Evolutionary conservation across 1,139 yeast genomes (phyloP), one percentile per base, ranked within the genome.

Genomic region (Zygoascus hellenicus): DNA sequence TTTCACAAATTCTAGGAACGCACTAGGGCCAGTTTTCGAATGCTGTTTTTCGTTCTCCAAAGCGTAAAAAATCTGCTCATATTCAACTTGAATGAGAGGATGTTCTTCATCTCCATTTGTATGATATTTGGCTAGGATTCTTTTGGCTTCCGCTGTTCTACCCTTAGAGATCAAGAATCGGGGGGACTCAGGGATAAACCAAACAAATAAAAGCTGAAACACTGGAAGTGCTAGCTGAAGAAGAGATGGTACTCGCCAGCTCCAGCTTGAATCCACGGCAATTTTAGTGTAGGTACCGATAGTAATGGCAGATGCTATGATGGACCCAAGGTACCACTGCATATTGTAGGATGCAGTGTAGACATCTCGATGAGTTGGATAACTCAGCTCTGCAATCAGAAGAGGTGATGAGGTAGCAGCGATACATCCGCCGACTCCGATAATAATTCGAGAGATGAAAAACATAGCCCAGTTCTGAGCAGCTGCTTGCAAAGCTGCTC

Each of bases 91-190:
- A 6, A 56, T 56, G 14, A 53, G 42, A 28, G 45, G 47, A 26
- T 49, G 43, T 16, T 45, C 39, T n/a, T 45, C 46, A 22, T 55
- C 51, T 14, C 58, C 58, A 16, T 48, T 51, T 11, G 57, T 58
- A 43, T 56, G 59, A 46, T 49, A 46, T 42, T 50, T 54, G 46
- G 43, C 53, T 48, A 89, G 66, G 3, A 88, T 94, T 15, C 67
- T 63, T 48, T 75, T 75, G 17, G 97, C 97, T 54, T 70, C 72
- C 5, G 78, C 85, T 37, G 72, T 56, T 48, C 78, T 72, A 48
- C 86, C 86, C 53, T 78, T 77, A 74, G 83, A 79, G 47, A 90
- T 81, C 58, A 90, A 81, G 65, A 68, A 83, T 70, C 90, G 77
- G 52, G 92, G 89, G 11, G 87, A 80, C 60, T 83, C 90, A 9